Evolutionary conservation across 768 basidiomycete genomes (phyloP).

Genomic region (Boletellus ananiceps): DNA sequence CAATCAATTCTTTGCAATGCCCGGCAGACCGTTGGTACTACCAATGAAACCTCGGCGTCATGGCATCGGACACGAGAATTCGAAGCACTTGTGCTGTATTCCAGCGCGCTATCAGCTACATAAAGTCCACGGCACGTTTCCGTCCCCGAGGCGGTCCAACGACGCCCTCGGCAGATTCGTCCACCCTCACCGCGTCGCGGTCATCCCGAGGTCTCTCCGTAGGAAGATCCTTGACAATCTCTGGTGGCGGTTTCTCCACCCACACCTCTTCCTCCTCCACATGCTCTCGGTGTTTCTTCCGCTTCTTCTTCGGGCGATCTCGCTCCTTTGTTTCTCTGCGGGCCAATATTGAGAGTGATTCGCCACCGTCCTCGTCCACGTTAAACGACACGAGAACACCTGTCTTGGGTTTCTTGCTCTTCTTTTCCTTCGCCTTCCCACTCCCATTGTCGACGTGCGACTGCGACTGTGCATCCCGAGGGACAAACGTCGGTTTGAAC

Average conservation of each 20-base stretch:
- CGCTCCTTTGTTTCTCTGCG: conserved; percentile 34
- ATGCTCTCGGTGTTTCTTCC: conserved; percentile 35
- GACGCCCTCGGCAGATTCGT: conserved; percentile 13
- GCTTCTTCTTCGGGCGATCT: conserved; percentile 40
- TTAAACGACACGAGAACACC: conserved; percentile 68
- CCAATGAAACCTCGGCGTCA: neutral
- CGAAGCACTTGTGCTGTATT: neutral
- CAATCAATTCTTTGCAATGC: too few relatives aligned
- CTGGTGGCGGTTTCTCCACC: conserved; percentile 60
- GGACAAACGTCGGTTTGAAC: conserved; percentile 88
- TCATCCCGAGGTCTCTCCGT: conserved; percentile 10
- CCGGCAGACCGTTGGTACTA: too few relatives aligned
- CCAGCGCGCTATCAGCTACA: conserved; percentile 38
- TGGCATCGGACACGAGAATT: neutral
- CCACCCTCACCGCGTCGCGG: conserved; percentile 6
- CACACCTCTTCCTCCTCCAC: conserved; percentile 59
- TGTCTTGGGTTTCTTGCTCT: conserved; percentile 43
- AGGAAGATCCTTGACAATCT: conserved; percentile 39
- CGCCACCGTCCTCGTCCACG: conserved; percentile 59
- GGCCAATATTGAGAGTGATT: conserved; percentile 27
- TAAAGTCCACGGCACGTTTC: conserved; percentile 72
- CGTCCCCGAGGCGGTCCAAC: conserved; percentile 39
- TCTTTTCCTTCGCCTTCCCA: conserved; percentile 46
- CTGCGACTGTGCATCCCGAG: conserved; percentile 38
- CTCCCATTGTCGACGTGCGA: conserved; percentile 28